Base-by-base conservation (phyloP, 768 basidiomycete genomes). In the Gautieria morchelliformis region DNA sequence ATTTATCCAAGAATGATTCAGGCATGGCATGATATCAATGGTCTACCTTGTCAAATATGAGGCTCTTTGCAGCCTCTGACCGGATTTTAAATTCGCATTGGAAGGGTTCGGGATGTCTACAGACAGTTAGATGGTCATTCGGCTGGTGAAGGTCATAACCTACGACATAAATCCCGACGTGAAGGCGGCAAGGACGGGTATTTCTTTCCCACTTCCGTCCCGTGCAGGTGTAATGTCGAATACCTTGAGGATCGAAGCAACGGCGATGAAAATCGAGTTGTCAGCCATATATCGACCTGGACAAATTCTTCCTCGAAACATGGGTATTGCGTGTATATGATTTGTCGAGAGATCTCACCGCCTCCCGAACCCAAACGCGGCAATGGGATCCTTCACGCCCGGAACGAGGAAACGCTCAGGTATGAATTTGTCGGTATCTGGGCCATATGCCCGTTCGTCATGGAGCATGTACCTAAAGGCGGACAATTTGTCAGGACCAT, bases 231-330 rank as follows among this genome's bases (percentile, higher is more conserved):
- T 64, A 39, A 83, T 72, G 59, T 78, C 68, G 62, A 82, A 71
- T 8, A 74, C 68, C 19, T 78, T 72, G 39, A 78, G 62, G 11
- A 82, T 68, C 54, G 67, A 70, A 0, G 78, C 73, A 14, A 73
- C 71, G 44, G 76, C 72, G 48, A 75, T 63, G 75, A 75, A 83
- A 33, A 78, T 63, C 53, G 68, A 74, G 5, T 70, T 61, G 53
- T 79, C 76, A 5, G 78, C 81, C 52, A 83, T 74, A 60, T 79
- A 70, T 46, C 76, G 69, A 10, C 82, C 81, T 5, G 81, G 79
- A 61, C 82, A 84, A 46, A 72, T 63, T 41, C 77, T 77, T 20
- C 22, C 7, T 19, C 39, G 4, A 37, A 17, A 17, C 17, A 20
- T 46, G n/a, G 27, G n/a, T 35, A 44, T 24, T 10, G 17, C 35